These are phyloP conservation scores for Incumbomyces delicatus DNA, from an alignment of 2,329 filamentous ascomycete species.

Conservation along the genomic window DNA sequence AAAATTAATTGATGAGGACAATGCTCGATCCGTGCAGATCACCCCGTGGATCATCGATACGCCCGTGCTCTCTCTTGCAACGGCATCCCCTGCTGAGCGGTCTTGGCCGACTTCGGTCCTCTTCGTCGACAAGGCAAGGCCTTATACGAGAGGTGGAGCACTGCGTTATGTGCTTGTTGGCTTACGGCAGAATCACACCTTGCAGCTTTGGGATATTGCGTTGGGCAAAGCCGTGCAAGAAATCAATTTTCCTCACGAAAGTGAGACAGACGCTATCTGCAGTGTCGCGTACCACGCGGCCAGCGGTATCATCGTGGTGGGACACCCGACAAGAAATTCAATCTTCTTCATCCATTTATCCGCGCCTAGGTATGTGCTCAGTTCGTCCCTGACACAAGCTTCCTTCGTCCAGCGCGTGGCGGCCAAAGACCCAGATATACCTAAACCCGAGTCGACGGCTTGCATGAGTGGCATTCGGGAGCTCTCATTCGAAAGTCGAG, in stretches of 20 bases:
- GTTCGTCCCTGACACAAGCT: constrained; percentile 65
- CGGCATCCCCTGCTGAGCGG: constrained; percentile 80
- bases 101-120: constrained; percentile 94
- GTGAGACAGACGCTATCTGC: constrained; percentile 95
- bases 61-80: constrained; percentile 76
- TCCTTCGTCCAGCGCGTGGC: constrained; percentile 73
- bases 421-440: constrained; percentile 60
- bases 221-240: constrained; percentile 94
- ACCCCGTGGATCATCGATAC: constrained; percentile 66
- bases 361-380: constrained; percentile 80
- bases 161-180: constrained; percentile 93
- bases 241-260: constrained; percentile 89
- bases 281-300: constrained; percentile 89
- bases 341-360: constrained; percentile 96
- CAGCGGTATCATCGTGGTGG: constrained; percentile 87
- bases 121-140: constrained; percentile 90
- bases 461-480: constrained; percentile 96
- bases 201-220: constrained; percentile 96
- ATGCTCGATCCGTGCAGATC: constrained; percentile 35
- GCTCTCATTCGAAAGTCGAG: constrained; percentile 81
- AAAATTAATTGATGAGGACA: constrained; percentile 51
- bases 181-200: constrained; percentile 97
- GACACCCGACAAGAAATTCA: constrained; percentile 92
- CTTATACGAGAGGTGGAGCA: constrained; percentile 81
- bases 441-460: constrained; percentile 84